These are phyloP conservation scores for Suillus occidentalis DNA, from an alignment of 768 basidiomycete species.

Conservation along the genomic window DNA sequence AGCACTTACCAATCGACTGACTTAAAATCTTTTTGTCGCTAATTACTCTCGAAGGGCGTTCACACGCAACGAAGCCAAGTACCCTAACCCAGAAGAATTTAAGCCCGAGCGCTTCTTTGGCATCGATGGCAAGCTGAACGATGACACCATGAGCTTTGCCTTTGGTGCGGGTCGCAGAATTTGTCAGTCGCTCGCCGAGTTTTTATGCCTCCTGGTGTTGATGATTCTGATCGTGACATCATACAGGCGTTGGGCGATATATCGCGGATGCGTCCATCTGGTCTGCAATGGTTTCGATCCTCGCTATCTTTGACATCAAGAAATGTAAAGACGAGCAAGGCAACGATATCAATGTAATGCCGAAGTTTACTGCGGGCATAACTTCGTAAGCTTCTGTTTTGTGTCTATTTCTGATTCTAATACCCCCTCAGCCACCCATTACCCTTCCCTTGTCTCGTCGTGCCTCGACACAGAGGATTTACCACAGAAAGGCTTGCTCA, in stretches of 20 bases:
- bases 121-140: constrained; percentile 21
- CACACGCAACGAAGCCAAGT: constrained; percentile 35
- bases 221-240: background rate
- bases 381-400: constrained; percentile 24
- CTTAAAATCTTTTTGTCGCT: background rate
- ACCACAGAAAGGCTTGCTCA: constrained; percentile 18
- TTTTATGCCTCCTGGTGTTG: background rate
- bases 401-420: constrained; percentile 1
- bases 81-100: constrained; percentile 34
- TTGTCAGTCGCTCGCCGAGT: constrained; percentile 9
- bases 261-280: constrained; percentile 43
- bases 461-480: constrained; percentile 24
- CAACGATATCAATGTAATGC: constrained; percentile 21
- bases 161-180: constrained; percentile 40
- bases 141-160: constrained; percentile 29
- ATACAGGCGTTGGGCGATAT: constrained; percentile 40
- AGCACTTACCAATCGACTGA: background rate
- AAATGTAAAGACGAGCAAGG: constrained; percentile 29
- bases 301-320: constrained; percentile 36
- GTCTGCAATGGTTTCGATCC: constrained; percentile 33
- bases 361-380: constrained; percentile 24
- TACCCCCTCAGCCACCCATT: constrained; percentile 21
- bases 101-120: constrained; percentile 36
- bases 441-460: constrained; percentile 25
- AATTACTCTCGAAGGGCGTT: constrained; percentile 24